Base-by-base conservation (phyloP, 768 basidiomycete genomes). In the Cystofilobasidium ferigula region DNA sequence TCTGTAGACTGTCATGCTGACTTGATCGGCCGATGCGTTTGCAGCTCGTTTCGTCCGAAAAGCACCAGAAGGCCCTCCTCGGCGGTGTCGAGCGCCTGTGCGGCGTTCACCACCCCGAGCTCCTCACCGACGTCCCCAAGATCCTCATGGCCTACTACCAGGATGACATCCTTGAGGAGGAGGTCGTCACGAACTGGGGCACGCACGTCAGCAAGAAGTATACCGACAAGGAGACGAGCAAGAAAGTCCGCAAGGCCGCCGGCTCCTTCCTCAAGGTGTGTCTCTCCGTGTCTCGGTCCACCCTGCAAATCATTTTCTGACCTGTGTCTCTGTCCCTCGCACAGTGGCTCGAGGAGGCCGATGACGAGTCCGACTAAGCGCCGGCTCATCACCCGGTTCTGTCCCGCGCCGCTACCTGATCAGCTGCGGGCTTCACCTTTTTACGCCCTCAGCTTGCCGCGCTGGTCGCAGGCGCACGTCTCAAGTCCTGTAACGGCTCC, bases 141-240 rank as follows among this genome's bases (percentile, higher is more conserved):
- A 84, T 95, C 70, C 81, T 99, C 68, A 97, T 98, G 93, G 83
- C 77, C 16, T 82, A 95, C 71, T 99, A 97, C 76, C 92, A 98
- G 76, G 82, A 79, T 45, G 95, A 98, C 71, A 79, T 98, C 22
- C 78, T 99, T 61, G 92, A 97, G 9, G 95, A 99, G 75, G 90
- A 89, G 30, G 81, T 94, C 8, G 80, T 93, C 58, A 84, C 81
- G 13, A 85, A 92, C 69, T 97, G 92, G 94, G 92, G 92, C 12
- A 94, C 89, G 5, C 92, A 94, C 71, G 89, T 92, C 74, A 89
- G 86, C 78, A 94, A 88, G 81, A 95, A 97, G 79, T 94, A 90
- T 73, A 88, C 92, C 53, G 89, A 94, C 77, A 91, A 87, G 78
- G 92, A 97, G 32, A 86, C 83, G 54, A 88, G 87, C 76, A 98